phyloP scores from a whole-genome alignment of 2,329 filamentous ascomycete species.

The Aureobasidium leucospermi region DNA sequence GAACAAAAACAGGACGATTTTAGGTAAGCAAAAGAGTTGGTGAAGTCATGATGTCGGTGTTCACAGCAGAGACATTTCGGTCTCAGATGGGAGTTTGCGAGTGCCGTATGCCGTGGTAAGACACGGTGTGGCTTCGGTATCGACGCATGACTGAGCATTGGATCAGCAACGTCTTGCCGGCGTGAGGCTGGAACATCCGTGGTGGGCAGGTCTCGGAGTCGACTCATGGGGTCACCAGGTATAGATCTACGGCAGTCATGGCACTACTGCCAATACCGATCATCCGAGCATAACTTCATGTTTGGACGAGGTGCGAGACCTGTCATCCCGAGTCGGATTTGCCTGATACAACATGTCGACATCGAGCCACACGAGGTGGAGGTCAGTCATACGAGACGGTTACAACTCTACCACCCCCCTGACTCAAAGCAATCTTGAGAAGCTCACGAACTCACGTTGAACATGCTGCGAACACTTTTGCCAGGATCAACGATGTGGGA shows the following conservation, averaged over 20 bases:
- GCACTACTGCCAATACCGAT: too few relatives aligned
- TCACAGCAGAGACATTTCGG: too few relatives aligned
- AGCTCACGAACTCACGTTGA: not conserved
- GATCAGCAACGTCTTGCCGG: not conserved
- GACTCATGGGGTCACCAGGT: not conserved
- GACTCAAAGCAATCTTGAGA: not conserved
- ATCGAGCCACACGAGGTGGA: not conserved
- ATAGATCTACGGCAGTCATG: too few relatives aligned
- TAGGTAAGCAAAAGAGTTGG: too few relatives aligned
- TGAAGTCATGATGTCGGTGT: not conserved
- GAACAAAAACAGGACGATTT: too few relatives aligned
- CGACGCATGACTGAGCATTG: too few relatives aligned
- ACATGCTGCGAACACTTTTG: not conserved
- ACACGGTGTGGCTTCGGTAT: too few relatives aligned
- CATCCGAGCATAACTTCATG: too few relatives aligned
- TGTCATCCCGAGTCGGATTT: too few relatives aligned
- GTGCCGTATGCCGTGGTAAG: too few relatives aligned
- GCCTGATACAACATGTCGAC: not conserved
- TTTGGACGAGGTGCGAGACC: too few relatives aligned
- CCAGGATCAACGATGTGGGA: not conserved
- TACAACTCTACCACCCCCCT: not conserved
- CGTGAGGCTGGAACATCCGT: not conserved
- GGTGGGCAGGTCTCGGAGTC: not conserved
- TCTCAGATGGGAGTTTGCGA: too few relatives aligned
- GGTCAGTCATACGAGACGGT: not conserved